Base-by-base conservation (phyloP, 345 rosid species). In the Rubroshorea leprosula region DNA sequence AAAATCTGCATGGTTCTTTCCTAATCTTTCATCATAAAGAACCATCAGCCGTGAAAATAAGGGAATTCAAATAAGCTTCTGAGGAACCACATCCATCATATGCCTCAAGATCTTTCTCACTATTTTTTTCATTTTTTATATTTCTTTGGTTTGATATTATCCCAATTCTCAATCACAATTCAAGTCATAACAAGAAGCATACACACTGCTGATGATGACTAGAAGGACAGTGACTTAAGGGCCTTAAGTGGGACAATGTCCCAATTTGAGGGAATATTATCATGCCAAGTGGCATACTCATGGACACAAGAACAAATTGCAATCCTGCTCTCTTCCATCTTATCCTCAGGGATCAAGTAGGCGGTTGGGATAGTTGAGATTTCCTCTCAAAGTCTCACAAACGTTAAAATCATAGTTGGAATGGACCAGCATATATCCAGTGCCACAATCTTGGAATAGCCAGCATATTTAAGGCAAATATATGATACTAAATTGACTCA, bases 241-340 rank as follows among this genome's bases (percentile, higher is more conserved):
- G n/a, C n/a, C n/a, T n/a, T n/a, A n/a, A 8, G 44, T 10, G 51
- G 55, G 54, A 23, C 57, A 23, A 7, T 44, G 12, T 45, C 3
- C 38, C 6, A 18, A 7, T 15, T 0, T 0, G 16, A 14, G 17
- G 66, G 60, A 63, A 53, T 66, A 60, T 29, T 15, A 1, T 50
- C 16, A 0, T 19, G 83, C 70, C 74, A 64, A 69, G 69, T 49
- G 80, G 71, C 54, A 6, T n/a, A 18, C 8, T 10, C 48, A 21
- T 23, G n/a, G 60, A 62, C 80, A 66, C 68, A 46, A 20, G 41
- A 8, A 2, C 19, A 20, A 6, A 3, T 13, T 50, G 49, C 19
- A 18, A 57, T 60, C 46, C 45, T 45, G 66, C 43, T 35, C 67
- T 53, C 64, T 55, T 45, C 61, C 41, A 39, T 43, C 68, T 49